A percentile compares a stretch with the other conserved stretches of the same genome.
Conservation (phyloP, 1,284 basidiomycete species). For the Ustilago loliicola region DNA sequence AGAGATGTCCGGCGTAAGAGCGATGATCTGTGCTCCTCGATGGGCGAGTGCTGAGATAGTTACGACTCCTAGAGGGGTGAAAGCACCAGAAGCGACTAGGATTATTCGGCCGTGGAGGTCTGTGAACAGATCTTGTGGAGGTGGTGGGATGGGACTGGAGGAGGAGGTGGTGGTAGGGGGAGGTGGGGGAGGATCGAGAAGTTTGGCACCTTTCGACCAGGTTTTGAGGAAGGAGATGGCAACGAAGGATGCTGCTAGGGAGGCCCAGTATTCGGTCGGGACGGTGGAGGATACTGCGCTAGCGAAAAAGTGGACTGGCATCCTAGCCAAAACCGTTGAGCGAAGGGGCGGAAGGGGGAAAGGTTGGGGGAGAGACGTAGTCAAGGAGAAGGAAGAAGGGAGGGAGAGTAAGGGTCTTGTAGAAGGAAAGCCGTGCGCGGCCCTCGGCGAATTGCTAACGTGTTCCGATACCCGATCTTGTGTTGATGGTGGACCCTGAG, state of each 20-base stretch:
- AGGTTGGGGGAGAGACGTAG: not conserved
- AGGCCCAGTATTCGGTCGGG: conserved; percentile 54
- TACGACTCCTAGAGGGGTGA: conserved; percentile 61
- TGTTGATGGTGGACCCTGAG: not conserved
- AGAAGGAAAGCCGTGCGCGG: conserved; percentile 17
- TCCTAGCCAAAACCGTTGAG: conserved; percentile 8
- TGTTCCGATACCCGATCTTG: not conserved
- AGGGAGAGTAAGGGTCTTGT: conserved; percentile 7
- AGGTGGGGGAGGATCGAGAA: conserved; percentile 39
- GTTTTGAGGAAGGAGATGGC: conserved; percentile 50
- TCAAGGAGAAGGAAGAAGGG: not conserved
- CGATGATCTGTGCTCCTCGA: conserved; percentile 62
- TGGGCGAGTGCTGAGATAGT: conserved; percentile 56
- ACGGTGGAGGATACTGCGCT: conserved; percentile 32
- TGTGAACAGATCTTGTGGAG: conserved; percentile 16
- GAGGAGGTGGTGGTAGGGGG: conserved; percentile 2
- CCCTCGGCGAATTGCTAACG: not conserved
- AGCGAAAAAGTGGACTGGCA: conserved; percentile 57
- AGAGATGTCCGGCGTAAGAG: conserved; percentile 43
- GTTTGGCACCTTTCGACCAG: conserved; percentile 53
- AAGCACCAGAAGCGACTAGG: conserved; percentile 55
- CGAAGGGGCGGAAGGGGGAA: not conserved
- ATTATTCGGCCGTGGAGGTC: conserved; percentile 54
- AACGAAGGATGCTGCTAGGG: conserved; percentile 29
- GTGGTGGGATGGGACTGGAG: conserved; percentile 1